These are phyloP conservation scores for Ganoderma multipileum DNA, from an alignment of 1,284 basidiomycete species.

Conservation along the genomic window DNA sequence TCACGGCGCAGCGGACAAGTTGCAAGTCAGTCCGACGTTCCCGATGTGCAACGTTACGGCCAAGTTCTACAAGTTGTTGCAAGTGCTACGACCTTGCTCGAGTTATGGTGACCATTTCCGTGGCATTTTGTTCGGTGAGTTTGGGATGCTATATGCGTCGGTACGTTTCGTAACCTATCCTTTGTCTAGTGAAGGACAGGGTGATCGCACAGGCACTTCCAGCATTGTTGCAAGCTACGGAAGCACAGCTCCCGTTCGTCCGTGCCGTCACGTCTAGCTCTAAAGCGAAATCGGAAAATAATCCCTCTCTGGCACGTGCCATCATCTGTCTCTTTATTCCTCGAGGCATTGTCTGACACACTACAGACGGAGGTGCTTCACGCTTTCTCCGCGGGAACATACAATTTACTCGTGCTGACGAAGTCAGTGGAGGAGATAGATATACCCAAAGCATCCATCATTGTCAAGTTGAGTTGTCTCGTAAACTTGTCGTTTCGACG, in stretches of 20 bases:
- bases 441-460: slow-evolving; percentile 56
- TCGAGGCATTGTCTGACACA: not conserved
- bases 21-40: slow-evolving; percentile 60
- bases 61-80: slow-evolving; percentile 65
- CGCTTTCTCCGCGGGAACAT: slow-evolving; percentile 57
- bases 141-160: not conserved
- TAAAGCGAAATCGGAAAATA: not conserved
- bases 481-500: not conserved
- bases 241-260: slow-evolving; percentile 35
- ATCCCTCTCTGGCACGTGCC: not conserved
- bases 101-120: slow-evolving; percentile 62
- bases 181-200: slow-evolving; percentile 49
- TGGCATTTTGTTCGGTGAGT: slow-evolving; percentile 67
- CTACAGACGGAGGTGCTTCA: slow-evolving; percentile 51
- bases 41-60: slow-evolving; percentile 66
- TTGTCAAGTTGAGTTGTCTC: slow-evolving; percentile 59
- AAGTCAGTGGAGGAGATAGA: slow-evolving; percentile 65
- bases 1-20: slow-evolving; percentile 66
- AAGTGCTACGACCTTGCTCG: slow-evolving; percentile 60
- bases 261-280: slow-evolving; percentile 34
- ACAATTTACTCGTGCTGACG: slow-evolving; percentile 68
- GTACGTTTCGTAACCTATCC: not conserved
- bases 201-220: slow-evolving; percentile 52
- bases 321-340: not conserved
- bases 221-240: slow-evolving; percentile 47